phyloP scores from a whole-genome alignment of 2,329 filamentous ascomycete genomes.

The Apiospora koreana region DNA sequence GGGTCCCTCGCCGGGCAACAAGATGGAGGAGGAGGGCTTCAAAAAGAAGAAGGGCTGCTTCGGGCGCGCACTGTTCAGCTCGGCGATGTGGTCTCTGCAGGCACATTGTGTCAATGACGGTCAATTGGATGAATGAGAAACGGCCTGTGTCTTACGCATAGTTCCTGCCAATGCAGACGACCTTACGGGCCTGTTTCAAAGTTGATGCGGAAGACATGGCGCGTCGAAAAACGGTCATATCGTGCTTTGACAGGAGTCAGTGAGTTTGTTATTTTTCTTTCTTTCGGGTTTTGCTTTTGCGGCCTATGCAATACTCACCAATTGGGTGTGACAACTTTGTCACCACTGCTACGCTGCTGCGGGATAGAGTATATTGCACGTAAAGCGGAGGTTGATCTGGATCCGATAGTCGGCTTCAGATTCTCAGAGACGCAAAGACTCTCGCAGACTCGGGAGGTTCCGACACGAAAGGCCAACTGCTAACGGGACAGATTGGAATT shows the following conservation, averaged over 20 bases:
- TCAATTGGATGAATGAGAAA: slow-evolving; percentile 14
- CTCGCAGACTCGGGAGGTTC: slow-evolving; percentile 5
- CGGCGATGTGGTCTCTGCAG: slow-evolving; percentile 82
- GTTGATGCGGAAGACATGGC: slow-evolving; percentile 38
- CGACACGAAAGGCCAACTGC: background rate
- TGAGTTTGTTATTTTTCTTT: background rate
- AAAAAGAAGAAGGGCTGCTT: slow-evolving; percentile 99
- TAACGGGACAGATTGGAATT: background rate
- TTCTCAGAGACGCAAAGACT: background rate
- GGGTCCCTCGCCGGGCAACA: slow-evolving; percentile 76
- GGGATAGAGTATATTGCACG: background rate
- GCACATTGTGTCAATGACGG: slow-evolving; percentile 20
- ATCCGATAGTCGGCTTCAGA: slow-evolving; percentile 17
- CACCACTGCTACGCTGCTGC: slow-evolving; percentile 12
- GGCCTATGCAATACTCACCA: slow-evolving; percentile 5
- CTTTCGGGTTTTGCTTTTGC: background rate
- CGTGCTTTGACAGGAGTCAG: slow-evolving; percentile 4
- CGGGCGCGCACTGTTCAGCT: slow-evolving; percentile 83
- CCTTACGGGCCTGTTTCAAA: slow-evolving; percentile 64
- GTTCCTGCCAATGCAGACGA: slow-evolving; percentile 93
- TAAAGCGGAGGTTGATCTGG: slow-evolving; percentile 15
- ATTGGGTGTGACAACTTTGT: slow-evolving; percentile 16
- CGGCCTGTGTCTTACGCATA: slow-evolving; percentile 69
- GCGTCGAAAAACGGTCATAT: slow-evolving; percentile 37
- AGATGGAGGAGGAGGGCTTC: slow-evolving; percentile 86